Evolutionary conservation across 345 rosid species (phyloP), one percentile per base, ranked within the genome.

Genomic region (Psidium friedrichsthalianum): DNA sequence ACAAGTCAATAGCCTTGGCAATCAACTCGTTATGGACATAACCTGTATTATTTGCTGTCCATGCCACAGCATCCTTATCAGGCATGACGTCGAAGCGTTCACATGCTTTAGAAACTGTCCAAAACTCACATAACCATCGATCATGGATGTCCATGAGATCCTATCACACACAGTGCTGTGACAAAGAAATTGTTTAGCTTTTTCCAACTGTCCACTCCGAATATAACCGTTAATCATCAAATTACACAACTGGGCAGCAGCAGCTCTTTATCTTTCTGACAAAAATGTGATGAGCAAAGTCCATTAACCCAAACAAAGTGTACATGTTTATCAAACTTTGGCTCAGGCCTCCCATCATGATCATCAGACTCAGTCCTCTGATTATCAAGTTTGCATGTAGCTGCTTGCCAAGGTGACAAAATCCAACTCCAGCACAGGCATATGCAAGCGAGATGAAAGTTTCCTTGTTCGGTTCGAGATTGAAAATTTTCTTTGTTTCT

Each of bases 301-400:
- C 90, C 93, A 93, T 89, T 83, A 91, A 76, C 54, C 97, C 91
- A 85, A 90, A 89, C 32, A 86, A 88, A 52, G 91, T 93, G 87
- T 95, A 95, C 95, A 96, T 93, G 87, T 93, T 91, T 88, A 95
- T 92, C 69, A 95, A 93, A 89, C 98, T 93, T 86, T 88, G 93
- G 49, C 85, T 87, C 83, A 95, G 88, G 88, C 88, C 96, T 93
- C 83, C 91, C 95, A 89, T 94, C 95, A 49, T 86, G 81, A 91
- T 93, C 95, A 82, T 88, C 89, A 58, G 49, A 47, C 51, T 89
- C 91, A 87, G 88, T 82, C 94, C 91, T 8, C 88, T 83, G 59
- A 83, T 40, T 78, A 95, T 83, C 84, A 93, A 86, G 74, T 89
- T 92, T 64, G 95, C 90, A 83, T 95, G 97, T 85, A 95, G 74